These are phyloP conservation scores for Stagonosporopsis chrysanthemi DNA, from an alignment of 2,329 filamentous ascomycete genomes.

Conservation along the genomic window DNA sequence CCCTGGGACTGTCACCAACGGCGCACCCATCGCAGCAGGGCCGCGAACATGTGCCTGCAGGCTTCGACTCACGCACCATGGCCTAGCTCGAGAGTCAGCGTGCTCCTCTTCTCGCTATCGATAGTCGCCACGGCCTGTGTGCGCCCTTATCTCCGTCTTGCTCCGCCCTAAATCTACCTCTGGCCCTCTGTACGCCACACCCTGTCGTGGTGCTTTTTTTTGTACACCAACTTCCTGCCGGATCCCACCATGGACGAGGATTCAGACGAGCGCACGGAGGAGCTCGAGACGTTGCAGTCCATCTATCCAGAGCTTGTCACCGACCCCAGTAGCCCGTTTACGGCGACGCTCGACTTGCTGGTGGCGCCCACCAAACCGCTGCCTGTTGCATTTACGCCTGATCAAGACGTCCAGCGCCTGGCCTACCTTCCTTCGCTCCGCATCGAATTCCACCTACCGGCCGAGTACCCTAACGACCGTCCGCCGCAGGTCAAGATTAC, in stretches of 20 bases:
- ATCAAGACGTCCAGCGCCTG: constrained; percentile 54
- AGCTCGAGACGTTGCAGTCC: constrained; percentile 65
- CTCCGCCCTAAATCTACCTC: constrained; percentile 1
- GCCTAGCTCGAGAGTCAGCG: constrained; percentile 3
- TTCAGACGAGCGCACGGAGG: constrained; percentile 64
- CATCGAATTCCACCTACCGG: constrained; percentile 61
- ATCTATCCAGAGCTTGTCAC: constrained; percentile 68
- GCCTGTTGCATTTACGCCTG: constrained; percentile 36
- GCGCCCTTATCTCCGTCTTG: constrained; percentile 25
- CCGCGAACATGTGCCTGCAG: neutral
- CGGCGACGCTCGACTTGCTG: constrained; percentile 62
- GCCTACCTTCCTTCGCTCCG: constrained; percentile 65
- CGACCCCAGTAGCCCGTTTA: constrained; percentile 52
- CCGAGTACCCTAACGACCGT: constrained; percentile 62
- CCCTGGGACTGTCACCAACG: neutral
- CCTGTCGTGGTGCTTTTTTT: neutral
- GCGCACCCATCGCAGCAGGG: neutral
- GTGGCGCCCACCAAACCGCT: constrained; percentile 63
- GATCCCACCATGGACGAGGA: constrained; percentile 47
- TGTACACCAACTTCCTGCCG: neutral
- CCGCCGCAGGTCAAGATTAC: constrained; percentile 60
- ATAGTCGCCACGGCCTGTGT: constrained; percentile 20
- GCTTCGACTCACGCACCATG: constrained; percentile 19
- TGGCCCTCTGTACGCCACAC: constrained; percentile 3
- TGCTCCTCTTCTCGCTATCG: constrained; percentile 16